Evolutionary conservation across 1,139 yeast species (phyloP).

Genomic region (Zygosaccharomyces pseudobailii): DNA sequence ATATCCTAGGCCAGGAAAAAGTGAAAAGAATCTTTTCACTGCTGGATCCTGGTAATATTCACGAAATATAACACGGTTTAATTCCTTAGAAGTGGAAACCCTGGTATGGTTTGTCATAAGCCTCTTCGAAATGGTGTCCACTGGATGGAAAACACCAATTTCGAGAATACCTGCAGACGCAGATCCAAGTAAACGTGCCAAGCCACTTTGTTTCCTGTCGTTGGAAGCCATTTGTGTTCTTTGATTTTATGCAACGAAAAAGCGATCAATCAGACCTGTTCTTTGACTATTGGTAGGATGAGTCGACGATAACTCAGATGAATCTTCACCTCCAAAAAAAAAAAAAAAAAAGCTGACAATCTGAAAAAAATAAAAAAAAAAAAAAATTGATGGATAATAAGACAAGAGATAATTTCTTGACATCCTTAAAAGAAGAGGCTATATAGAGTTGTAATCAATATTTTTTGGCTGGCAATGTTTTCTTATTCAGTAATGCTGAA

Average conservation of each 20-base stretch:
- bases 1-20: conserved; percentile 97
- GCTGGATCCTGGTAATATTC: conserved; percentile 71
- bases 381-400: not conserved
- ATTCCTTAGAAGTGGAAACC: conserved; percentile 56
- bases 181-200: conserved; percentile 90
- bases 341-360: not conserved
- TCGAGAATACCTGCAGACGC: conserved; percentile 98
- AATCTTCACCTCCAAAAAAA: not conserved
- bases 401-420: not conserved
- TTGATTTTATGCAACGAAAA: not conserved
- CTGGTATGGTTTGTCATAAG: conserved; percentile 90
- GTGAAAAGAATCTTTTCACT: conserved; percentile 67
- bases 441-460: not conserved
- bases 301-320: not conserved
- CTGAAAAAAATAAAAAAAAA: not conserved
- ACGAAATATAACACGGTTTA: conserved; percentile 82
- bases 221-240: conserved; percentile 42
- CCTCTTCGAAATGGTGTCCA: conserved; percentile 96
- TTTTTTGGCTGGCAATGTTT: not conserved
- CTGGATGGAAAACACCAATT: conserved; percentile 96
- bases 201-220: conserved; percentile 84
- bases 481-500: not conserved
- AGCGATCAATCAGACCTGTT: not conserved
- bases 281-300: not conserved
- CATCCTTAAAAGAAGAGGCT: not conserved